These are phyloP conservation scores for Entrophospora sp. DNA, from an alignment of 192 early-diverging fungal genomes.

Conservation along the genomic window DNA sequence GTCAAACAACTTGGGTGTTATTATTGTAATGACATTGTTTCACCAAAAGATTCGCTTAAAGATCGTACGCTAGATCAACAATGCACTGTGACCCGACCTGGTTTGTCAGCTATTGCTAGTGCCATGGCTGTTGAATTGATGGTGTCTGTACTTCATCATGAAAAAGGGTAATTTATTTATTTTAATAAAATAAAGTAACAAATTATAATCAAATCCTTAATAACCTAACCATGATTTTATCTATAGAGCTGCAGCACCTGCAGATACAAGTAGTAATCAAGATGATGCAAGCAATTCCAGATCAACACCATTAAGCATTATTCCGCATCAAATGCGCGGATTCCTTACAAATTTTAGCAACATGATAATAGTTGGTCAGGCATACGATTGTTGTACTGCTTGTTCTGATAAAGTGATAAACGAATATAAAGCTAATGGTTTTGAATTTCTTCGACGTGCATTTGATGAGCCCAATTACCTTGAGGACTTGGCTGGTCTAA, in stretches of 20 bases:
- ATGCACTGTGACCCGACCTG: slow-evolving; percentile 96
- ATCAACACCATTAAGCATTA: slow-evolving; percentile 50
- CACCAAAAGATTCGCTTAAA: slow-evolving; percentile 86
- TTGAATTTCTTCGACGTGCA: slow-evolving; percentile 66
- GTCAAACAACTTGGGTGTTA: slow-evolving; percentile 78
- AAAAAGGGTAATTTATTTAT: slow-evolving; percentile 44
- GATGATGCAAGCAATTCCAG: neutral
- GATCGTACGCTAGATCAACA: slow-evolving; percentile 96
- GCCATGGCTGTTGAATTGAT: slow-evolving; percentile 87
- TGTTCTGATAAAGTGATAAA: slow-evolving; percentile 65
- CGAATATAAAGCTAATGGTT: slow-evolving; percentile 57
- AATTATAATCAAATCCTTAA: no score
- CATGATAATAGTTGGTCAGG: slow-evolving; percentile 70
- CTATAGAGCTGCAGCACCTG: slow-evolving; percentile 43
- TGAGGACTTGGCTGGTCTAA: slow-evolving; percentile 81
- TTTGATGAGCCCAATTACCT: slow-evolving; percentile 68
- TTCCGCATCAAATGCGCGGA: slow-evolving; percentile 94
- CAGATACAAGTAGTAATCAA: slow-evolving; percentile 25
- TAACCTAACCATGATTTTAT: no score
- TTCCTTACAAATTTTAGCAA: slow-evolving; percentile 82
- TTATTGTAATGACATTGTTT: slow-evolving; percentile 97
- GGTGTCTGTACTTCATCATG: slow-evolving; percentile 79
- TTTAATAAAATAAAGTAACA: no score
- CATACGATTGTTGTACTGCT: slow-evolving; percentile 85
- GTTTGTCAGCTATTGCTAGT: slow-evolving; percentile 81